These are phyloP conservation scores for Pyricularia sp. DNA, from an alignment of 2,329 filamentous ascomycete species.

Conservation along the genomic window DNA sequence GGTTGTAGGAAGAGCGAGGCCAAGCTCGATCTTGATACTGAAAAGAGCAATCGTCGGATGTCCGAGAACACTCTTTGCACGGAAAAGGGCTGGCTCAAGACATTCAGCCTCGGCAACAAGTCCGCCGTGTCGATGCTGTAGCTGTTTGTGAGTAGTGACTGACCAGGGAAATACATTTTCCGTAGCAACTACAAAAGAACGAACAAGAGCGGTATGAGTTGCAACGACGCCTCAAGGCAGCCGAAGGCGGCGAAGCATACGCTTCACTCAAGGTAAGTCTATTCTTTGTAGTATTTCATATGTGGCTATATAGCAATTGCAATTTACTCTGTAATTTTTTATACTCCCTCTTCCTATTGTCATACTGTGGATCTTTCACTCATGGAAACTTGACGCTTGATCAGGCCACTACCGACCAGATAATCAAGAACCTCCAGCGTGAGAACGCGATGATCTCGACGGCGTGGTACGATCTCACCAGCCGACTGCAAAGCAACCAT, in stretches of 20 bases:
- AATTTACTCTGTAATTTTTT: not conserved
- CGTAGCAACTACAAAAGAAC: slow-evolving; percentile 44
- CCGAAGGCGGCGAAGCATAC: slow-evolving; percentile 33
- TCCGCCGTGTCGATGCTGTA: slow-evolving; percentile 1
- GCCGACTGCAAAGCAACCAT: slow-evolving; percentile 69
- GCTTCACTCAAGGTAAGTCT: slow-evolving; percentile 39
- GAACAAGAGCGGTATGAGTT: slow-evolving; percentile 44
- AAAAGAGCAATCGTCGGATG: not conserved
- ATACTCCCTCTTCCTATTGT: not conserved
- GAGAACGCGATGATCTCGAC: slow-evolving; percentile 68
- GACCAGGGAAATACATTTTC: not conserved
- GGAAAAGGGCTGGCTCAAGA: not conserved
- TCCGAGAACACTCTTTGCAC: not conserved
- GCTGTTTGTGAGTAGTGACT: not conserved
- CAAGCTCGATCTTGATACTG: not conserved
- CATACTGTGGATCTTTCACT: not conserved
- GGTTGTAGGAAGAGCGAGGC: not conserved
- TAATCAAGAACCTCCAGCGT: slow-evolving; percentile 56
- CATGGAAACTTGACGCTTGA: not conserved
- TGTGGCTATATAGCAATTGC: not conserved
- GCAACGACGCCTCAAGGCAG: slow-evolving; percentile 39
- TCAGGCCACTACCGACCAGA: slow-evolving; percentile 38
- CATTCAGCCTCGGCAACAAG: not conserved
- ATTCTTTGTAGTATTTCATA: not conserved
- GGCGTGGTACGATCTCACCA: slow-evolving; percentile 78